Evolutionary conservation across 2,329 filamentous ascomycete genomes (phyloP).

Genomic region (Fusarium sp.): DNA sequence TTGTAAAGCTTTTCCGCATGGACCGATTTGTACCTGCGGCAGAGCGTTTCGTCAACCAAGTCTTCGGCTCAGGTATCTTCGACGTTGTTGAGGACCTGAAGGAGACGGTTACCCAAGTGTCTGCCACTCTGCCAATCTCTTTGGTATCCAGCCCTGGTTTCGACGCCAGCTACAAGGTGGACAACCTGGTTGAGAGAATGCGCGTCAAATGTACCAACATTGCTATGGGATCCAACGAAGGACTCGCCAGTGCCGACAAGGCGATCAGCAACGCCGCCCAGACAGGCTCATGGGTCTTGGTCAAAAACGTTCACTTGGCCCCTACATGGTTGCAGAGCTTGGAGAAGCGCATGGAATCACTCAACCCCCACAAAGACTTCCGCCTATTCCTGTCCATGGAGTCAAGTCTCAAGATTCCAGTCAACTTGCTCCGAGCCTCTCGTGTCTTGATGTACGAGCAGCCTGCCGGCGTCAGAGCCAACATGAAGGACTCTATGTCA

Average conservation of each 20-base stretch:
- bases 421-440: slow-evolving; percentile 93
- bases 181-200: slow-evolving; percentile 88
- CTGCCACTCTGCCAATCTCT: slow-evolving; percentile 86
- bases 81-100: slow-evolving; percentile 88
- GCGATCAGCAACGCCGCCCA: slow-evolving; percentile 93
- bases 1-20: slow-evolving; percentile 94
- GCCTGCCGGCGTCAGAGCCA: slow-evolving; percentile 93
- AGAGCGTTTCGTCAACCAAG: slow-evolving; percentile 87
- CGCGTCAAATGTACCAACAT: slow-evolving; percentile 92
- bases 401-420: slow-evolving; percentile 94
- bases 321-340: slow-evolving; percentile 97
- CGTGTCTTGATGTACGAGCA: slow-evolving; percentile 98
- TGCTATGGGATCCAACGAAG: slow-evolving; percentile 98
- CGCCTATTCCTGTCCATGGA: slow-evolving; percentile 98
- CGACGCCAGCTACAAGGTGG: slow-evolving; percentile 99
- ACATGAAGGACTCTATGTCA: slow-evolving; percentile 97
- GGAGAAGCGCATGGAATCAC: slow-evolving; percentile 94
- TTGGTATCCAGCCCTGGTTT: slow-evolving; percentile 96
- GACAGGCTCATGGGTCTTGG: slow-evolving; percentile 92
- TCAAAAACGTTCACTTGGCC: slow-evolving; percentile 98
- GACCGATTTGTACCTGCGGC: slow-evolving; percentile 94
- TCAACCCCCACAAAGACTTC: slow-evolving; percentile 95
- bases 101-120: slow-evolving; percentile 86
- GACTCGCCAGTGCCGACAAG: slow-evolving; percentile 91
- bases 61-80: slow-evolving; percentile 87